Base-by-base conservation (phyloP, 1,284 basidiomycete species). In the Termitomyces sp. region DNA sequence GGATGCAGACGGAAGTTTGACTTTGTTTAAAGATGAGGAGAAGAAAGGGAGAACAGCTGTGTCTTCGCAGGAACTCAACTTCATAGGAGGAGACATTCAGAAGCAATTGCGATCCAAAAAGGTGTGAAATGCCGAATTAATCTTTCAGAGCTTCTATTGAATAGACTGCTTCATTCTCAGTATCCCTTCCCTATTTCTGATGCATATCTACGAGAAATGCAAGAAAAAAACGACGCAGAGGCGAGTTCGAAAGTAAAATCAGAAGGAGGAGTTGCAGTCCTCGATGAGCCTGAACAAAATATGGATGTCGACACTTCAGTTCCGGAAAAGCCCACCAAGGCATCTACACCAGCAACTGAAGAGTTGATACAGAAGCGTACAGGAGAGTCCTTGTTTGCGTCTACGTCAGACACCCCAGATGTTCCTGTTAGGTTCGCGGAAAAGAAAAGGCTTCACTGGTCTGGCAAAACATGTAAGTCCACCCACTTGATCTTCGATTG, bases 401-500 rank as follows among this genome's bases (percentile, higher is more conserved):
- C 73, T 13, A 74, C 78, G 55, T 61, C 55, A 3, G 84, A 86
- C 60, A 75, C 74, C 0, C 79, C 83, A 1, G 89, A 92, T 58
- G 84, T 85, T 0, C 85, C 83, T 0, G 63, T 83, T 30, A 79
- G 91, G 28, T 84, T 88, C 19, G 67, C 74, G 11, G 96, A 99
- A 72, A 98, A 97, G 76, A 90, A 84, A 65, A 75, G 91, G 26
- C 69, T 99, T 19, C 72, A 91, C 62, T 98, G 94, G 93, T 73
- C 77, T 9, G 90, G 89, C 9, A 91, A 93, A 67, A 88, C 91
- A 1, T 99, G 88, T 89, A 64, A 52, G 85, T 69, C 8, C 24
- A 46, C 7, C 7, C 24, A 46, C 5, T 30, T 26, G 11, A 35
- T 3, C n/a, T 50, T 37, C 10, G 18, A n/a, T 34, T 16, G 16